Base-by-base conservation (phyloP, 495 filamentous ascomycete species). In the Hypoxylon fuscum region DNA sequence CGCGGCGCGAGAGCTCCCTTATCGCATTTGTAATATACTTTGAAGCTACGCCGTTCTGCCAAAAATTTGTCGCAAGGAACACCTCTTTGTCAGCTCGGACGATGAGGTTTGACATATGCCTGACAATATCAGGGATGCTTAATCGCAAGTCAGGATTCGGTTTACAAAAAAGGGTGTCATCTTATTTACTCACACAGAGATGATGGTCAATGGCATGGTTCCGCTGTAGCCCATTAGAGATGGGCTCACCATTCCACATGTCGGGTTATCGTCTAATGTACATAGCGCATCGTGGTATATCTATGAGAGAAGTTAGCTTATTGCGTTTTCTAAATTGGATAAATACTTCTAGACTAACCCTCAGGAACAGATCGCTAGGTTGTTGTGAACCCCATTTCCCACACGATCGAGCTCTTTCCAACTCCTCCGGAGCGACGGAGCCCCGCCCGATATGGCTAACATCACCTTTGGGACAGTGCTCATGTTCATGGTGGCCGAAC, bases 91-190 rank as follows among this genome's bases (percentile, higher is more conserved):
- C 78, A 1, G 90, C 89, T 1, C 89, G 81, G 12, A 80, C 88
- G 47, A 93, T 92, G 15, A 89, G 80, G 66, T 92, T 92, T 11
- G 87, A 84, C 76, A 90, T 87, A 74, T 92, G 89, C 4, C 88
- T 81, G 49, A 81, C 82, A 41, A 92, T 85, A 65, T 93, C 90
- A 3, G 85, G 84, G 9, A 93, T 68, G 3, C 78, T 81, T 50
- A 6, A 17, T 6, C 4, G 43, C 5, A 23, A 64, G 53, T 55
- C 35, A 59, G 23, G 7, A 37, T n/a, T 32, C 5, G 15, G 15
- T 21, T 7, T 32, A 17, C 20, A 7, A 17, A 55, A 18, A 46
- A 10, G 3, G 25, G 2, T n/a, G 8, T 27, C 50, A 18, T 6
- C 0, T 3, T 20, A 11, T 20, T 10, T 25, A 76, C 79, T 65